Base-by-base conservation (phyloP, 495 filamentous ascomycete species). In the Trichoderma reesei region DNA sequence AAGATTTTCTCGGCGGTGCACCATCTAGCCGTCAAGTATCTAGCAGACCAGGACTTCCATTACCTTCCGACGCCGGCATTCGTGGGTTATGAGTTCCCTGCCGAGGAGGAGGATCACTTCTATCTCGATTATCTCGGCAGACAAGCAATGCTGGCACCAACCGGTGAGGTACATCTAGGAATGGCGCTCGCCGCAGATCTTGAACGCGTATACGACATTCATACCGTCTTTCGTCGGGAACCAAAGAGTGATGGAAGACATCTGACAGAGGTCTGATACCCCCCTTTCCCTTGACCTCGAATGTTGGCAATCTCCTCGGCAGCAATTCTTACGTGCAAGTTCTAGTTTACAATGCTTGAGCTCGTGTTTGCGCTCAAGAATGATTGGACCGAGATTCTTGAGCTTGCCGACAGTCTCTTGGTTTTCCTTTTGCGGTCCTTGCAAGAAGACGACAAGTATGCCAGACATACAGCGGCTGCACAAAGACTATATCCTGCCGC, bases 281-380 rank as follows among this genome's bases (percentile, higher is more conserved):
- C 26, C 13, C 18, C 31, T 26, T 26, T 26, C 31, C 11, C 8
- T 5, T 56, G 5, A 11, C 3, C 16, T 2, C 9, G 26, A 31
- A 56, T 34, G 26, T 34, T 33, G 26, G 13, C 6, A 10, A 16
- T 9, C 1, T 56, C 31, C 51, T 34, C 6, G 38, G 38, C 48
- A 56, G 13, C 18, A 56, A 46, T 31, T 11, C 14, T 8, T 26
- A 33, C 2, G 34, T n/a, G 4, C 9, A 48, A 7, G 20, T 9
- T 56, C 26, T 34, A 56, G 51, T 56, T 56, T 34, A 56, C 51
- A 34, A 34, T 56, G 20, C 51, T 56, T 56, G 51, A 56, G 3
- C 20, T 56, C 51, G 51, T 31, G 26, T 33, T 56, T 31, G 51
- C 31, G 20, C 31, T 56, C 31, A 31, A 56, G 8, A 34, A 56